A percentile compares a stretch with the other conserved stretches of the same genome.
These are phyloP conservation scores for Backusella westeae DNA, from an alignment of 192 early-diverging fungal genomes.

Conservation along the genomic window DNA sequence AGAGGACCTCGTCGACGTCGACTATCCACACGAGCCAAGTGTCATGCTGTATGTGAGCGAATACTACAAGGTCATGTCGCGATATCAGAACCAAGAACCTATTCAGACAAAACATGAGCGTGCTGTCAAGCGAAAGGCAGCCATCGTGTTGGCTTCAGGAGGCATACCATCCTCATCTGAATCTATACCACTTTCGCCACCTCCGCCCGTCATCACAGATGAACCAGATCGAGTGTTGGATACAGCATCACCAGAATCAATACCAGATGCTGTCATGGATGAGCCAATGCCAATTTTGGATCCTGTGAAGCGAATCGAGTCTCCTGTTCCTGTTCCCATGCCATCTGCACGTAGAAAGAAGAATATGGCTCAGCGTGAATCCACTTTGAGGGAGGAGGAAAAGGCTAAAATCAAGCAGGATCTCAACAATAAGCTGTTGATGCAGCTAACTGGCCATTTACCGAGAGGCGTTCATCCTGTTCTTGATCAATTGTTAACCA, in stretches of 20 bases:
- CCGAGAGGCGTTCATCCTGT: slow-evolving; percentile 33
- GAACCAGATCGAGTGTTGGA: slow-evolving; percentile 12
- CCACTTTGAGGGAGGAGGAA: slow-evolving; percentile 31
- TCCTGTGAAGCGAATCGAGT: neutral
- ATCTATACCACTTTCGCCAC: neutral
- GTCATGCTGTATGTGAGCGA: slow-evolving; percentile 55
- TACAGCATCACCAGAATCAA: neutral
- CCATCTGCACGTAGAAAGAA: slow-evolving; percentile 9
- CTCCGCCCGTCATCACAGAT: neutral
- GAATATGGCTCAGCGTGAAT: slow-evolving; percentile 25
- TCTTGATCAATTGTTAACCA: slow-evolving; percentile 27
- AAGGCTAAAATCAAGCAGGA: slow-evolving; percentile 30
- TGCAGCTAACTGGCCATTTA: slow-evolving; percentile 35
- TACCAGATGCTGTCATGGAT: neutral
- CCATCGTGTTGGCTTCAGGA: slow-evolving; percentile 29
- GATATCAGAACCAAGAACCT: slow-evolving; percentile 30
- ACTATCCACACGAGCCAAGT: slow-evolving; percentile 51
- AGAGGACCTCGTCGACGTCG: slow-evolving; percentile 46
- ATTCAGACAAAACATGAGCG: slow-evolving; percentile 15
- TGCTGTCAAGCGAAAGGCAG: slow-evolving; percentile 19
- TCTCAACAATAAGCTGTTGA: slow-evolving; percentile 24
- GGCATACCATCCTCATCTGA: slow-evolving; percentile 22
- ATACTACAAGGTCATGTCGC: slow-evolving; percentile 52
- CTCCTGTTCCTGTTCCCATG: slow-evolving; percentile 10
- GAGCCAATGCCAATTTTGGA: neutral